These are phyloP conservation scores for Pythium biforme DNA, from an alignment of 352 stramenopile species.

Conservation along the genomic window DNA sequence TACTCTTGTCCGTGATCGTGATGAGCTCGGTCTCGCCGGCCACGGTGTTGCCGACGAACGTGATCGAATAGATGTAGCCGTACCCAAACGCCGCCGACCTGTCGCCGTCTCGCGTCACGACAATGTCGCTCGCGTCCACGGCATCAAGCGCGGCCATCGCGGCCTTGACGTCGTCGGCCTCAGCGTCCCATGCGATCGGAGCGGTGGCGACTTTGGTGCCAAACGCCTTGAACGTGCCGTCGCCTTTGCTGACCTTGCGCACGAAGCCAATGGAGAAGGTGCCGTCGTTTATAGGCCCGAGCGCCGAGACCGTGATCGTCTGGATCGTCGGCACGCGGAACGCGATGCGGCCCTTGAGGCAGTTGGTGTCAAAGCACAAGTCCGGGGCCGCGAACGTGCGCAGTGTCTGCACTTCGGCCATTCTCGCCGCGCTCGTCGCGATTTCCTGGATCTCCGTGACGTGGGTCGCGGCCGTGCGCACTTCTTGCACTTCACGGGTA, in stretches of 20 bases:
- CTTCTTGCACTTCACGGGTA: slow-evolving; percentile 62
- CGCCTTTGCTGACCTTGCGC: slow-evolving; percentile 28
- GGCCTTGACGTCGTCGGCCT: slow-evolving; percentile 31
- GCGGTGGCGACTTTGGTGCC: slow-evolving; percentile 24
- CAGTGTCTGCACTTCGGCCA: slow-evolving; percentile 75
- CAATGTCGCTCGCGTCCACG: slow-evolving; percentile 44
- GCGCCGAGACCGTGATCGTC: slow-evolving; percentile 56
- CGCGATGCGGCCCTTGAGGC: slow-evolving; percentile 51
- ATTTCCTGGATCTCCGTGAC: slow-evolving; percentile 72
- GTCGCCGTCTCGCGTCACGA: slow-evolving; percentile 78
- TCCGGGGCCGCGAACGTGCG: slow-evolving; percentile 45
- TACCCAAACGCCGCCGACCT: slow-evolving; percentile 48
- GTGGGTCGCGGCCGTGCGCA: slow-evolving; percentile 62
- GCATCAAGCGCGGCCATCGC: slow-evolving; percentile 36
- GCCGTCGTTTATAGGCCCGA: slow-evolving; percentile 48
- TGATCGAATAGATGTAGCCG: slow-evolving; percentile 72
- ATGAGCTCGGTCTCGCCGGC: slow-evolving; percentile 56
- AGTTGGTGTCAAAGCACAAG: slow-evolving; percentile 45
- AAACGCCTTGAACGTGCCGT: slow-evolving; percentile 30
- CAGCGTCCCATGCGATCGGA: slow-evolving; percentile 44
- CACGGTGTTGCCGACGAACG: slow-evolving; percentile 72
- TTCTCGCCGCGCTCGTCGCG: slow-evolving; percentile 52
- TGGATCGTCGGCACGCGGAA: slow-evolving; percentile 76
- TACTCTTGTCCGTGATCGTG: slow-evolving; percentile 28
- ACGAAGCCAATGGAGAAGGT: slow-evolving; percentile 51